Evolutionary conservation across 148 eudicot genomes (phyloP).

Genomic region (Spergularia marina): DNA sequence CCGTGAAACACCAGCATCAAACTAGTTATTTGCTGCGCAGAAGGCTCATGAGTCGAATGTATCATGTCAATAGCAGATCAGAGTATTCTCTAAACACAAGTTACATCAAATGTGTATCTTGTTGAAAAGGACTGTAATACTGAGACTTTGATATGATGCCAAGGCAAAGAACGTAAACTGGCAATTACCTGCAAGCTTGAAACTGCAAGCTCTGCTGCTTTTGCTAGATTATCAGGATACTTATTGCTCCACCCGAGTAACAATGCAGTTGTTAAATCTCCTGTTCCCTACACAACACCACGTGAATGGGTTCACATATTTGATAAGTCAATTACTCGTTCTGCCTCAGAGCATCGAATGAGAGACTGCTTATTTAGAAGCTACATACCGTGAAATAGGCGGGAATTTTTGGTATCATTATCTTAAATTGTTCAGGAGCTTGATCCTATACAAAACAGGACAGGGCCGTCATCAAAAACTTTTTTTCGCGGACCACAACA

Average conservation of each 20-base stretch:
- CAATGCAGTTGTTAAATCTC: conserved; percentile 84
- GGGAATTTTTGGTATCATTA: conserved; percentile 85
- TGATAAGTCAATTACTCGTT: not conserved
- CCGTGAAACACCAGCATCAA: too few species aligned
- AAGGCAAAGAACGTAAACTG: not conserved
- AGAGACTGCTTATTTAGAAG: not conserved
- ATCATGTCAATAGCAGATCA: not conserved
- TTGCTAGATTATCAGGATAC: conserved; percentile 66
- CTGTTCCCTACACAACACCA: conserved; percentile 70
- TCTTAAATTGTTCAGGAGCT: conserved; percentile 82
- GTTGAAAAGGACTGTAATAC: not conserved
- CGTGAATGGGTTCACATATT: not conserved
- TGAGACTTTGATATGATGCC: not conserved
- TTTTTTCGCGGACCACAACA: not conserved
- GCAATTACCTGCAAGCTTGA: conserved; percentile 83
- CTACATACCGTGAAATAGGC: conserved; percentile 88
- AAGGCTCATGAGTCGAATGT: too few species aligned
- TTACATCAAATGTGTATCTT: not conserved
- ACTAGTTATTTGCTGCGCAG: too few species aligned
- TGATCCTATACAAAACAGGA: conserved; percentile 46
- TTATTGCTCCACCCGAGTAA: conserved; percentile 99
- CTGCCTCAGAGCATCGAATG: not conserved
- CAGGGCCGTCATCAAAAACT: not conserved
- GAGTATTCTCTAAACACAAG: not conserved
- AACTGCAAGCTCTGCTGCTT: conserved; percentile 84